Percentiles rank a stretch among this genome's conserved stretches.
Evolutionary conservation across 192 early-diverging fungal species (phyloP).

Genomic region (Funneliformis geosporum): DNA sequence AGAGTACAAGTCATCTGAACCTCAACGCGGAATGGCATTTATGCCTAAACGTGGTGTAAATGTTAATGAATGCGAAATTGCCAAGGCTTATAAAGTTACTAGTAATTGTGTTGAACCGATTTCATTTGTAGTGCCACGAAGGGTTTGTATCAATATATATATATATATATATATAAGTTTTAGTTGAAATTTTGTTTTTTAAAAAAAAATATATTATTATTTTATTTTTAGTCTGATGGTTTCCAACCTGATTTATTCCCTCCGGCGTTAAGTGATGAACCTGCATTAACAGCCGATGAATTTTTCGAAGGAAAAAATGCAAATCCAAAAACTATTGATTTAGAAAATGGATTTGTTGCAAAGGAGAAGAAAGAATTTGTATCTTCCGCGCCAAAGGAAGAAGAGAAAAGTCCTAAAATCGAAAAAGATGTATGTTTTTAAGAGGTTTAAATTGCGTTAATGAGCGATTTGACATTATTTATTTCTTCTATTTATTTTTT

Average conservation of each 20-base stretch:
- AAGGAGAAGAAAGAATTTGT: conserved; percentile 77
- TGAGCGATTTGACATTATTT: too few relatives aligned
- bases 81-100: conserved; percentile 91
- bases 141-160: conserved; percentile 50
- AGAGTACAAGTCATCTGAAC: conserved; percentile 87
- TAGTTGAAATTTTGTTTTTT: not conserved
- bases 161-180: too few relatives aligned
- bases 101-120: conserved; percentile 91
- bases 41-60: conserved; percentile 92
- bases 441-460: not conserved
- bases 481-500: too few relatives aligned
- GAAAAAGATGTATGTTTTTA: conserved; percentile 37
- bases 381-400: conserved; percentile 62
- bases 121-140: conserved; percentile 94
- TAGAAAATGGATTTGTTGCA: conserved; percentile 71
- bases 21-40: conserved; percentile 91
- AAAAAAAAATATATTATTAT: not conserved
- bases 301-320: conserved; percentile 87
- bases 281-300: conserved; percentile 87
- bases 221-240: conserved; percentile 73
- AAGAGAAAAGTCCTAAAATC: conserved; percentile 32
- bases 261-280: conserved; percentile 73
- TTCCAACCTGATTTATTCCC: conserved; percentile 98
- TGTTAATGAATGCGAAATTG: conserved; percentile 87
- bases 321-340: conserved; percentile 73